Evolutionary conservation across 2,329 filamentous ascomycete genomes (phyloP), one percentile per base, ranked within the genome.

Genomic region (Arachnopeziza araneosa): DNA sequence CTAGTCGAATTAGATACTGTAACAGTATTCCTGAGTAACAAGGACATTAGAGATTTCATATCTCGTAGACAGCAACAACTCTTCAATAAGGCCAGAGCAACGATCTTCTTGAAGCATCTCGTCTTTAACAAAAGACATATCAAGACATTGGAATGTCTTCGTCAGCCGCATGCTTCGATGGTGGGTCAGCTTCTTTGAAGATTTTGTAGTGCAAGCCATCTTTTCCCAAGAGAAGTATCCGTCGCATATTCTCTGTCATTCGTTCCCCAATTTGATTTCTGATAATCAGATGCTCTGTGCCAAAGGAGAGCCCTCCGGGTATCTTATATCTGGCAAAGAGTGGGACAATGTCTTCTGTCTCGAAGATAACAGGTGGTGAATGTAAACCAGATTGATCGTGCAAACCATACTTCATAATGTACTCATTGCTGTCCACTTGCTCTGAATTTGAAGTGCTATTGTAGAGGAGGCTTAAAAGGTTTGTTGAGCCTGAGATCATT

Each of bases 141-240:
- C 36, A 44, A 44, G 36, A 44, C 36, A 44, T 44, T 14, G 36
- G 36, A 19, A 44, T 44, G 17, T 44, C 36, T 19, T 19, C 36
- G 17, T 44, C 36, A 30, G 26, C 26, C 26, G 26, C 26, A 44
- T 44, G 6, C 36, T 44, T 12, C 36, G 36, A 44, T 44, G 36
- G 12, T 19, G 24, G 6, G 24, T 17, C 24, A 24, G 8, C 8
- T 32, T 55, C n/a, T 24, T 61, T 68, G 22, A 71, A 64, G 24
- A 72, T 65, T 54, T 68, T 69, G 51, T 72, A 72, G 23, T 68
- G 65, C 50, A 67, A 22, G 24, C 57, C 61, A 44, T 69, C 67
- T 61, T 68, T 64, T 23, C 63, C 60, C 8, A 72, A 56, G 26
- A 72, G 26, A 32, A 70, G 57, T 8, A 72, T 55, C 53, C 69